Evolutionary conservation across 139 green algal species (phyloP).

Genomic region (Nannochloris sp.): DNA sequence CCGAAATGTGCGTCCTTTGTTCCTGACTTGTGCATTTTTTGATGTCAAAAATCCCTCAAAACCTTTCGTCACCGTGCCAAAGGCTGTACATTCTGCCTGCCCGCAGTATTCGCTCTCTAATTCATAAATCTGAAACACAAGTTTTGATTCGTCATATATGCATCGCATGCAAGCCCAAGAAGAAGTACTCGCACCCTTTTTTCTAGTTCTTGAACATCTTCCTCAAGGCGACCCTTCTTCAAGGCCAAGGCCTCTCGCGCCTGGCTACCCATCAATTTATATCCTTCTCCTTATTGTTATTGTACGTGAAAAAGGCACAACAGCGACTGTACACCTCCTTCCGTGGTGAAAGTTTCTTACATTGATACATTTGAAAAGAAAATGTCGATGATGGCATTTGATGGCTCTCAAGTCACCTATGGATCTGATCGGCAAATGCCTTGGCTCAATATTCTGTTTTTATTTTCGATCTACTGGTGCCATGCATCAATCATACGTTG

Average conservation of each 20-base stretch:
- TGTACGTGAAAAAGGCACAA: too few relatives aligned
- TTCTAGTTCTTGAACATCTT: neutral
- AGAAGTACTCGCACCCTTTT: neutral
- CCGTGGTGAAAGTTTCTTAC: too few relatives aligned
- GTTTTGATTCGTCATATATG: neutral
- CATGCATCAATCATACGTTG: too few relatives aligned
- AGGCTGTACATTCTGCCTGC: slow-evolving; percentile 45
- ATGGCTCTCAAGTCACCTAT: neutral
- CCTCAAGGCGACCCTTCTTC: neutral
- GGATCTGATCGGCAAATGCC: too few relatives aligned
- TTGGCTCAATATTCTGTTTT: too few relatives aligned
- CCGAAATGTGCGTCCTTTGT: slow-evolving; percentile 43
- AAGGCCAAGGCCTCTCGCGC: neutral
- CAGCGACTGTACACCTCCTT: too few relatives aligned
- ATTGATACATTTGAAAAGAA: too few relatives aligned
- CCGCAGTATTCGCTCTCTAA: slow-evolving; percentile 50
- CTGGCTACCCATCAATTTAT: neutral
- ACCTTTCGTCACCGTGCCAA: slow-evolving; percentile 61
- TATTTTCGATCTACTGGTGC: too few relatives aligned
- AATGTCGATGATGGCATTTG: neutral
- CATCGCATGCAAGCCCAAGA: neutral
- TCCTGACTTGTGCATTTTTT: slow-evolving; percentile 54
- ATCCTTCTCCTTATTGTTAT: neutral
- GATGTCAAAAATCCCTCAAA: slow-evolving; percentile 65
- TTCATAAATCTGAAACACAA: slow-evolving; percentile 49